These are phyloP conservation scores for Lachancea cidri DNA, from an alignment of 805 yeast species.

Conservation along the genomic window DNA sequence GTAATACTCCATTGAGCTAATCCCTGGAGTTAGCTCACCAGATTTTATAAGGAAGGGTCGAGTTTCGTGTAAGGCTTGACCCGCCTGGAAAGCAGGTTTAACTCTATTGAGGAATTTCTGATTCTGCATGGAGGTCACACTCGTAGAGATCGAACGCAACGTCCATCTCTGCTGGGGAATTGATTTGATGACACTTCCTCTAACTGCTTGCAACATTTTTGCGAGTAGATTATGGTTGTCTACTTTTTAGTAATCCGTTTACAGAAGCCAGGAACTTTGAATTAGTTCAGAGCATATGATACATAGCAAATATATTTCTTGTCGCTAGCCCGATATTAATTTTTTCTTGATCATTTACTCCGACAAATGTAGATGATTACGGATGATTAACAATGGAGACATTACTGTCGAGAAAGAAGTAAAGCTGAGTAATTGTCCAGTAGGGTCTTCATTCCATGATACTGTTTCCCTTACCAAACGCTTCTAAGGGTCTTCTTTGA, in stretches of 20 bases:
- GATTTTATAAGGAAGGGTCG: slow-evolving; percentile 67
- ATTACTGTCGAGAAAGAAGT: too few species aligned
- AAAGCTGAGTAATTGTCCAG: too few species aligned
- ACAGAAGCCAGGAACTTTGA: background rate
- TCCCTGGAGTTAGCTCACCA: slow-evolving; percentile 87
- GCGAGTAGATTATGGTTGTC: background rate
- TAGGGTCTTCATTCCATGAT: too few species aligned
- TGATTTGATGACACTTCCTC: background rate
- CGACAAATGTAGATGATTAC: background rate
- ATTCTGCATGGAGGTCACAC: background rate
- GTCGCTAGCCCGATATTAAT: background rate
- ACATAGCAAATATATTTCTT: background rate
- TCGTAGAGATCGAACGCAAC: slow-evolving; percentile 1
- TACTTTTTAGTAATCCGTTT: background rate
- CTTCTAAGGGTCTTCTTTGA: slow-evolving; percentile 31
- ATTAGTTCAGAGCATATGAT: too few species aligned
- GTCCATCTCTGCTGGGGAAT: background rate
- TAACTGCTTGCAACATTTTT: background rate
- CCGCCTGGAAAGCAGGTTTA: slow-evolving; percentile 41
- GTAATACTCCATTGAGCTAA: slow-evolving; percentile 76
- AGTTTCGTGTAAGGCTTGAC: slow-evolving; percentile 86
- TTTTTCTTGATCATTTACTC: background rate
- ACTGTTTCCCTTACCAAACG: slow-evolving; percentile 16
- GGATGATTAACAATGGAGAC: background rate
- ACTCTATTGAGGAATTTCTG: slow-evolving; percentile 3